Evolutionary conservation across 345 rosid species (phyloP).

Genomic region (Eucalyptus coolabah): DNA sequence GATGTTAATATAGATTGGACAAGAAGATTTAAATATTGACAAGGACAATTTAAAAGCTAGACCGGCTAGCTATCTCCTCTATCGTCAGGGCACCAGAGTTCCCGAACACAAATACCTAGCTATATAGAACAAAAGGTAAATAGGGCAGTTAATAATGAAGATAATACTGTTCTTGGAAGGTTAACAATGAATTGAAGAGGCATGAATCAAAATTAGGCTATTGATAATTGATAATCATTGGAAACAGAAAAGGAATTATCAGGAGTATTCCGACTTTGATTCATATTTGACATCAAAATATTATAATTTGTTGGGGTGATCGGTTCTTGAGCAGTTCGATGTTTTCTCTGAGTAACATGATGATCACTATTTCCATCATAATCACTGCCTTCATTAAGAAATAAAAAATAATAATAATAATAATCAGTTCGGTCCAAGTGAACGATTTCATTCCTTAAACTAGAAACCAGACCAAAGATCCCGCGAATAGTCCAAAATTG

Average conservation of each 20-base stretch:
- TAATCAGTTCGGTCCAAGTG: rapidly evolving
- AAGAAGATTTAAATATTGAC: not conserved
- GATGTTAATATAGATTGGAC: not conserved
- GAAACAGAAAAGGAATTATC: not conserved
- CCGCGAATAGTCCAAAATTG: rapidly evolving
- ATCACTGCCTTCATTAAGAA: too few species aligned
- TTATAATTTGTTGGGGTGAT: not conserved
- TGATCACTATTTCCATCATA: not conserved
- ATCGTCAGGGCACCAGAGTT: not conserved
- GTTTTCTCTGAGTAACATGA: rapidly evolving
- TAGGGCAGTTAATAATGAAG: not conserved
- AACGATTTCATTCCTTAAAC: rapidly evolving
- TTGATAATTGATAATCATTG: not conserved
- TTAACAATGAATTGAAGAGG: not conserved
- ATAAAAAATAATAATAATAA: too few species aligned
- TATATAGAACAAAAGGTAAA: not conserved
- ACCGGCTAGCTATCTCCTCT: not conserved
- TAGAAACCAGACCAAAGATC: rapidly evolving
- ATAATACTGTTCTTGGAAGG: not conserved
- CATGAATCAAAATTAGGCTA: not conserved
- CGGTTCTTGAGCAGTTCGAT: rapidly evolving
- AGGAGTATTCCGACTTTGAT: not conserved
- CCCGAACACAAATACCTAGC: not conserved
- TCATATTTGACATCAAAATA: not conserved
- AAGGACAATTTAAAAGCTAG: not conserved